phyloP scores from a whole-genome alignment of 2,329 filamentous ascomycete genomes.

The Claviceps digitariae region DNA sequence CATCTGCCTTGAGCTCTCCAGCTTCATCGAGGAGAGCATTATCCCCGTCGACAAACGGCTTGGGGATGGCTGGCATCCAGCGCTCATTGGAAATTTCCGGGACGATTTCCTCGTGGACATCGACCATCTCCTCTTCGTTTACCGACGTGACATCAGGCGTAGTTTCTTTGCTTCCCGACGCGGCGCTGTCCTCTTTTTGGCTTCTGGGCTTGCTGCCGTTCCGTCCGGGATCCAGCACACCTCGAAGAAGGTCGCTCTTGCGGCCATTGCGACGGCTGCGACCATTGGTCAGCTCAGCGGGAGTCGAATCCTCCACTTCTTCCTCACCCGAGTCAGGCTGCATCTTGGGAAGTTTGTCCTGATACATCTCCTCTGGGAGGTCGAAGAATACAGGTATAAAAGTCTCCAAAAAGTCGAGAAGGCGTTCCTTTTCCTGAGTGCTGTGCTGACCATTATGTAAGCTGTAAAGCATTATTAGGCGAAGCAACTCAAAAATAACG shows the following conservation, averaged over 20 bases:
- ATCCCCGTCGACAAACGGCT: slow-evolving; percentile 38
- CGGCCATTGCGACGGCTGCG: slow-evolving; percentile 59
- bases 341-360: slow-evolving; percentile 53
- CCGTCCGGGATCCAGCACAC: slow-evolving; percentile 67
- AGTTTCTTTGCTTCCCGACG: slow-evolving; percentile 70
- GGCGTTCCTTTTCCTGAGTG: slow-evolving; percentile 57
- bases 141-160: slow-evolving; percentile 73
- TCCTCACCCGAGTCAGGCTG: slow-evolving; percentile 62
- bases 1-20: slow-evolving; percentile 58
- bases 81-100: slow-evolving; percentile 52
- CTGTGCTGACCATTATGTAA: slow-evolving; percentile 58
- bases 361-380: slow-evolving; percentile 54
- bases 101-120: slow-evolving; percentile 43
- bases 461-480: slow-evolving; percentile 50
- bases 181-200: slow-evolving; percentile 69
- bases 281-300: slow-evolving; percentile 57
- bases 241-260: slow-evolving; percentile 69
- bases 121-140: slow-evolving; percentile 62
- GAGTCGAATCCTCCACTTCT: slow-evolving; percentile 58
- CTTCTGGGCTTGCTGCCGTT: slow-evolving; percentile 56
- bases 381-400: slow-evolving; percentile 70
- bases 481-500: slow-evolving; percentile 48
- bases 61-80: slow-evolving; percentile 50
- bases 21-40: slow-evolving; percentile 44
- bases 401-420: slow-evolving; percentile 61